Evolutionary conservation across 257 asterid genomes (phyloP).

Genomic region (Salvia splendens): DNA sequence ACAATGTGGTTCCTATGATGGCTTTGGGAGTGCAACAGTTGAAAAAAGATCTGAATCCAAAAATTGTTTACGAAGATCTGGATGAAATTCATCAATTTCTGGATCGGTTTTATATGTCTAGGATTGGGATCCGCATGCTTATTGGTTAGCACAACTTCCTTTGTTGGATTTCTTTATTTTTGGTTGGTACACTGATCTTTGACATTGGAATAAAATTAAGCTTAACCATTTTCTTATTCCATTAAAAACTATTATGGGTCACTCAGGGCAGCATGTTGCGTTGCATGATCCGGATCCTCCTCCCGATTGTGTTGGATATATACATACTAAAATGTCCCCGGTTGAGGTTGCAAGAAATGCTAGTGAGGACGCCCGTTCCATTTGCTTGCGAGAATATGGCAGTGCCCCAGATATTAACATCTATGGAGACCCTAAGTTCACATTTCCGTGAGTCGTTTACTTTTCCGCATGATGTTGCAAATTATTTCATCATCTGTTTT

Average conservation of each 20-base stretch:
- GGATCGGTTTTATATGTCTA: slow-evolving; percentile 90
- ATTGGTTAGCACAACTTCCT: slow-evolving; percentile 56
- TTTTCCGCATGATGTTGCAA: background rate
- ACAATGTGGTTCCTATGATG: slow-evolving; percentile 95
- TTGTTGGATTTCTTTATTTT: slow-evolving; percentile 10
- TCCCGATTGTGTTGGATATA: slow-evolving; percentile 84
- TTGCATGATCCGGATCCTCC: slow-evolving; percentile 87
- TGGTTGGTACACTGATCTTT: slow-evolving; percentile 3
- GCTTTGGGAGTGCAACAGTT: slow-evolving; percentile 96
- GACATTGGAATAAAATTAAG: slow-evolving; percentile 11
- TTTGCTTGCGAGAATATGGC: slow-evolving; percentile 85
- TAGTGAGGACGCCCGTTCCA: slow-evolving; percentile 83
- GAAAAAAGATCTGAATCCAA: slow-evolving; percentile 65
- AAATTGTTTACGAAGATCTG: slow-evolving; percentile 54
- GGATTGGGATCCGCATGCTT: slow-evolving; percentile 97
- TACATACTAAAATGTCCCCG: slow-evolving; percentile 93
- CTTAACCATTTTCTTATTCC: slow-evolving; percentile 27
- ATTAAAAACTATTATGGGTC: slow-evolving; percentile 22
- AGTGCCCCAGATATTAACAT: slow-evolving; percentile 80
- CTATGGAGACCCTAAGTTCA: slow-evolving; percentile 83
- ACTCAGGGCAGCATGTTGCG: slow-evolving; percentile 96
- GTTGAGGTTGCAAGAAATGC: slow-evolving; percentile 80
- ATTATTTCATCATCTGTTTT: background rate
- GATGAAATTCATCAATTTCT: slow-evolving; percentile 84
- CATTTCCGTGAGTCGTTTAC: slow-evolving; percentile 66